These are phyloP conservation scores for Oryza coarctata DNA, from an alignment of 176 grass and related monocot species.

Conservation along the genomic window DNA sequence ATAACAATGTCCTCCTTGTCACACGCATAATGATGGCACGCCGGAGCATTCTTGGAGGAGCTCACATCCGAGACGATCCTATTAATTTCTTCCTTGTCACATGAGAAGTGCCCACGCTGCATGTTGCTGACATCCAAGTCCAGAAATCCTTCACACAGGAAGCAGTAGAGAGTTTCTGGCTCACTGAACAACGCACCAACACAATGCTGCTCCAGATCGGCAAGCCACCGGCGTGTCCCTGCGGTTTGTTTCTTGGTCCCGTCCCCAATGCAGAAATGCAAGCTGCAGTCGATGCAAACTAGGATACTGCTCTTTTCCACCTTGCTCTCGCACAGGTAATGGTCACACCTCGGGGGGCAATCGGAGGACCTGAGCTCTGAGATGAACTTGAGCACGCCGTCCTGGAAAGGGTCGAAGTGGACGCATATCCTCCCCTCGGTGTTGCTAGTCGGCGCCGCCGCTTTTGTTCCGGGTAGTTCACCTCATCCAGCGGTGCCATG, in stretches of 20 bases:
- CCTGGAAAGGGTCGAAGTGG: constrained; percentile 33
- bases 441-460: neutral
- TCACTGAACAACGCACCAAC: neutral
- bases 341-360: constrained; percentile 29
- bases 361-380: constrained; percentile 20
- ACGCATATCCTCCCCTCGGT: constrained; percentile 33
- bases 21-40: constrained; percentile 35
- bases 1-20: too few relatives aligned
- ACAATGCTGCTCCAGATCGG: constrained; percentile 40
- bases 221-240: constrained; percentile 60
- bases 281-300: constrained; percentile 69
- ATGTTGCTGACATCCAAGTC: neutral
- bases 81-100: constrained; percentile 21
- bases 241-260: neutral
- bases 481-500: too few relatives aligned
- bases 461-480: neutral
- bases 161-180: neutral
- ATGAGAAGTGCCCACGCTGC: constrained; percentile 42
- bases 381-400: constrained; percentile 29
- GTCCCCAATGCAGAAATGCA: constrained; percentile 32
- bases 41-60: neutral
- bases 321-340: constrained; percentile 15
- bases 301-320: constrained; percentile 23
- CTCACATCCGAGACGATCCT: neutral
- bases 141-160: neutral